Base-by-base conservation (phyloP, 2,329 filamentous ascomycete genomes). In the Simplicillium sp. region DNA sequence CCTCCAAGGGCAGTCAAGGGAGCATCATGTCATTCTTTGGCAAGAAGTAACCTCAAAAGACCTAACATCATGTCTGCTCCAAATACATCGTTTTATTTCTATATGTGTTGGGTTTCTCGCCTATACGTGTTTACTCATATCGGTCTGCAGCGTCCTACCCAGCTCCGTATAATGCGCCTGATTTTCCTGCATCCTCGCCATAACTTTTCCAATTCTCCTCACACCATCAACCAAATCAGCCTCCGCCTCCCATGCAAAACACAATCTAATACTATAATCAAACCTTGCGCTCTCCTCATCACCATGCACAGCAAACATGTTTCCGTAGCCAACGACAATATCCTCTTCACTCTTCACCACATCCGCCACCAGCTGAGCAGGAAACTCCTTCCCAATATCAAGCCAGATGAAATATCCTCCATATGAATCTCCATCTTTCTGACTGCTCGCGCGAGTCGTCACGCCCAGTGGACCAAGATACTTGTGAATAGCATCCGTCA, bases 21-120 rank as follows among this genome's bases (percentile, higher is more conserved):
- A 94, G 72, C 57, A 94, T 95, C 55, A 94, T 89, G 82, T 87
- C 82, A 1, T 95, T 95, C 64, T 95, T 95, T 60, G 73, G 75
- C 34, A 95, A 94, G 68, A 92, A 88, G 54, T 84, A 44, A 31
- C n/a, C 11, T 14, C 11, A 14, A 36, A 46, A 39, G 20, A 87
- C 82, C 56, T 73, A 37, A 11, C 20, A 20, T 25, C 7, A 15
- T 15, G 14, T 37, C 33, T 16, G 17, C 17, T 32, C 34, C 17
- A 20, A 25, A 11, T 36, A 31, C 16, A 33, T 7, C n/a, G n/a
- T 28, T 13, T 14, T 33, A 18, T 29, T 25, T 12, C 18, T 16
- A 16, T 2, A 33, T 29, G 33, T 34, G 11, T 8, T 17, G n/a
- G 4, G 7, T 37, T 15, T 16, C 16, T 28, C n/a, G 13, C 13